phyloP scores from a whole-genome alignment of 371 early-diverging fungal genomes.

The Apophysomyces trapeziformis region DNA sequence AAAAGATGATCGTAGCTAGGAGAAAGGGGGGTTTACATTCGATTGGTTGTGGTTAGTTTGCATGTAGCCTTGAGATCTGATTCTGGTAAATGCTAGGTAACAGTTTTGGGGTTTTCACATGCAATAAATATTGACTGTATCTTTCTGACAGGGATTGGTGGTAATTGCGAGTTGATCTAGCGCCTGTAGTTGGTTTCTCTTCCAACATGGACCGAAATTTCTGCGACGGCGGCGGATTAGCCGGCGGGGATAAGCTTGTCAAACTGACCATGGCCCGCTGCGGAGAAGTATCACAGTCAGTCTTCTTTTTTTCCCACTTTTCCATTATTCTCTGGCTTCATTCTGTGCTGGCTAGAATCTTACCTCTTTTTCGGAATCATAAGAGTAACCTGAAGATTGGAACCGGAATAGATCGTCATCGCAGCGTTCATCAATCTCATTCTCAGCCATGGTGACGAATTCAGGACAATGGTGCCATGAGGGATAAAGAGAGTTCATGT shows the following conservation, averaged over 20 bases:
- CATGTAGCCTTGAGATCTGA: not conserved
- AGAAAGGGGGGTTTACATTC: no score
- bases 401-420: not conserved
- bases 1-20: no score
- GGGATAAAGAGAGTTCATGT: not conserved
- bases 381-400: not conserved
- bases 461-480: not conserved
- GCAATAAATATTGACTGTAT: not conserved
- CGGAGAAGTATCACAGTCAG: conserved; percentile 4
- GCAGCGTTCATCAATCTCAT: conserved; percentile 6
- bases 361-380: not conserved
- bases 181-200: not conserved
- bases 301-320: no score
- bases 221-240: not conserved
- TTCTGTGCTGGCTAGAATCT: no score
- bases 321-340: no score
- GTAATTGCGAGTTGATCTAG: not conserved
- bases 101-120: not conserved
- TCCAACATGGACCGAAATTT: not conserved
- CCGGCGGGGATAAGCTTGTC: not conserved
- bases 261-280: not conserved
- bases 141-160: not conserved
- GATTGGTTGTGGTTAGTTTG: not conserved
- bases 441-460: not conserved
- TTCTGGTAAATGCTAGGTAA: not conserved